Percentiles rank a stretch among this genome's conserved stretches.
Evolutionary conservation across 495 filamentous ascomycete species (phyloP).

Genomic region (Parmelia sp.): DNA sequence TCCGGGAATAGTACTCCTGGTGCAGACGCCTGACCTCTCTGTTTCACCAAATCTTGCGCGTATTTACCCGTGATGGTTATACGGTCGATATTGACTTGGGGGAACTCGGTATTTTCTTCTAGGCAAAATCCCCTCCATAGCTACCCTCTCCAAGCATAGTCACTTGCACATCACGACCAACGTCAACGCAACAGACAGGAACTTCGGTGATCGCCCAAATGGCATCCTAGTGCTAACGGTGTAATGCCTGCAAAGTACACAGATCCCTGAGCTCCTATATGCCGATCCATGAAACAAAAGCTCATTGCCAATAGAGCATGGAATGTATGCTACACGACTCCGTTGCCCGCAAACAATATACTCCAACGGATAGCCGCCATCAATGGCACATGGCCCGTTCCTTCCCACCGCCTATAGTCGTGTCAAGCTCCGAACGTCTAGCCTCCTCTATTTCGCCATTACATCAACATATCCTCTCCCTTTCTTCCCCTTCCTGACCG

Average conservation of each 20-base stretch:
- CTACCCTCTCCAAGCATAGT: too few species aligned
- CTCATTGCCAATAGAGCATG: neutral
- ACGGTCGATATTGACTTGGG: too few species aligned
- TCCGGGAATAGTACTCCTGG: too few species aligned
- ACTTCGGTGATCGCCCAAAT: neutral
- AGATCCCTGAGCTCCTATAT: neutral
- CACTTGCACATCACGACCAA: neutral
- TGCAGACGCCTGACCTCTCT: too few species aligned
- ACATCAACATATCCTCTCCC: slow-evolving; percentile 84
- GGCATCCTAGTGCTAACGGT: neutral
- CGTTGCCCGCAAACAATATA: neutral
- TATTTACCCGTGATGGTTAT: too few species aligned
- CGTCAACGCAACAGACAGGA: too few species aligned
- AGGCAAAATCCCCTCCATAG: too few species aligned
- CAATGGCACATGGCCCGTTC: neutral
- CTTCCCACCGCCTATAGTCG: neutral
- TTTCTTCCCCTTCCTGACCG: slow-evolving; percentile 70
- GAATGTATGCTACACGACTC: neutral
- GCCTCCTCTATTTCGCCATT: slow-evolving; percentile 52
- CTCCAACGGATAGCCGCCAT: neutral
- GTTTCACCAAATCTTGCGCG: too few species aligned
- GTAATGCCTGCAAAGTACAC: neutral
- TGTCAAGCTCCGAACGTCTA: neutral
- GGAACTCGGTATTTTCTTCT: too few species aligned
- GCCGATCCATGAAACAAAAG: neutral